A percentile compares a stretch with the other conserved stretches of the same genome.
Conservation (phyloP, 176 grass and related monocot species). For the Microstegium vimineum region DNA sequence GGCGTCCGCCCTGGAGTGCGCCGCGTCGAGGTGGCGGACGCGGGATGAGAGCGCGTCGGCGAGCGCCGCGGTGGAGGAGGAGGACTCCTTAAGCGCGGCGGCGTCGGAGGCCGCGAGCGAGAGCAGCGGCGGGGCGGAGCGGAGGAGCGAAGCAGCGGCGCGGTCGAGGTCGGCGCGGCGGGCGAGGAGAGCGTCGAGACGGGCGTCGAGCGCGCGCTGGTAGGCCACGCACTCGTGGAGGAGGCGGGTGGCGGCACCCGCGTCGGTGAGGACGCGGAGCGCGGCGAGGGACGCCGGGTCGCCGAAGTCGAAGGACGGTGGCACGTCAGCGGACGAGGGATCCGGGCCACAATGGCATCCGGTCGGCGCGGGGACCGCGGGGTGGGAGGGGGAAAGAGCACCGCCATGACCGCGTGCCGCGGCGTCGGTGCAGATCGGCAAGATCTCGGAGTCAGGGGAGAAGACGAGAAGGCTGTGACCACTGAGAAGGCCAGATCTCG, state of each 20-base stretch:
- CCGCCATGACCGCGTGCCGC: slow-evolving; percentile 33
- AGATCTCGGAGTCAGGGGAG: slow-evolving; percentile 10
- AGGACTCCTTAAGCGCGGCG: slow-evolving; percentile 53
- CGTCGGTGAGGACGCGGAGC: slow-evolving; percentile 76
- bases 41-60: slow-evolving; percentile 63
- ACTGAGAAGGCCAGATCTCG: neutral
- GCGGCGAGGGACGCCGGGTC: slow-evolving; percentile 45
- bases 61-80: slow-evolving; percentile 54
- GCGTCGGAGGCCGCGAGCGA: slow-evolving; percentile 77
- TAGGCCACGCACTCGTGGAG: slow-evolving; percentile 85
- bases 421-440: neutral
- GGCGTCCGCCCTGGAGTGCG: slow-evolving; percentile 57
- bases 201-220: slow-evolving; percentile 73
- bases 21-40: slow-evolving; percentile 71
- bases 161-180: slow-evolving; percentile 77
- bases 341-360: slow-evolving; percentile 4
- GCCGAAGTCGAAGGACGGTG: slow-evolving; percentile 56
- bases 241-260: slow-evolving; percentile 70
- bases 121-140: slow-evolving; percentile 67
- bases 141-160: slow-evolving; percentile 53
- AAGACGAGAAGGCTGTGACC: neutral
- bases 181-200: slow-evolving; percentile 67
- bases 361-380: slow-evolving; percentile 29
- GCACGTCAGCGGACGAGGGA: slow-evolving; percentile 7
- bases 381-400: slow-evolving; percentile 14